These are phyloP conservation scores for Haplosporangium sp. DNA, from an alignment of 371 early-diverging fungal species.

Conservation along the genomic window DNA sequence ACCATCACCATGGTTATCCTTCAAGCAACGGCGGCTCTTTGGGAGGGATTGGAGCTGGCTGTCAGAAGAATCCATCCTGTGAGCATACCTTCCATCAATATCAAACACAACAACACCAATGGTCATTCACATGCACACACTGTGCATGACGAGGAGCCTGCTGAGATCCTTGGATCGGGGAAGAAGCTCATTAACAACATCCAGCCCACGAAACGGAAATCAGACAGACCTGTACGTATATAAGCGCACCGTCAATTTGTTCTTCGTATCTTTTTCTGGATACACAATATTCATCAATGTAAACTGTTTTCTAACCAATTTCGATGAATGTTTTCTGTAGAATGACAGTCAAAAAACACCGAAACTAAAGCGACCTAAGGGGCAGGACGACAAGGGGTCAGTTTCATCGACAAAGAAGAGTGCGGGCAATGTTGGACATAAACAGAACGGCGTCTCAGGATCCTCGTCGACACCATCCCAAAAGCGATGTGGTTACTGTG, in stretches of 20 bases:
- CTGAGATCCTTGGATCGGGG: constrained; percentile 38
- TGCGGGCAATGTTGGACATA: not conserved
- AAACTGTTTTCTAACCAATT: too few species aligned
- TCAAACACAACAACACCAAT: not conserved
- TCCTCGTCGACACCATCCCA: constrained; percentile 2
- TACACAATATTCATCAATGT: not conserved
- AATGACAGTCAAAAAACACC: not conserved
- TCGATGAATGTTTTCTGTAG: not conserved
- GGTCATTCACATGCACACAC: not conserved
- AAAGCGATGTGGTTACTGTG: constrained; percentile 64
- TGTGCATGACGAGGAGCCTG: constrained; percentile 24
- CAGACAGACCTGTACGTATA: not conserved
- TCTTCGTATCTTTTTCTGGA: not conserved
- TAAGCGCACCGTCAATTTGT: not conserved
- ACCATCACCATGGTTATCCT: constrained; percentile 21
- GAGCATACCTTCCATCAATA: not conserved
- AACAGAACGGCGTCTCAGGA: constrained; percentile 14
- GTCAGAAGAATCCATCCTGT: constrained; percentile 19
- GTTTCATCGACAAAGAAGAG: constrained; percentile 3
- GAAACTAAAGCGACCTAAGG: constrained; percentile 21
- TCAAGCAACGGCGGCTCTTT: constrained; percentile 26
- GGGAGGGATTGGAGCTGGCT: constrained; percentile 38
- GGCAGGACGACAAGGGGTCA: constrained; percentile 8
- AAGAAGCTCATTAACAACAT: constrained; percentile 1
- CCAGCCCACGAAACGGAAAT: constrained; percentile 13